Base-by-base conservation (phyloP, 2,329 filamentous ascomycete species). In the Ceratocystis smalleyi region DNA sequence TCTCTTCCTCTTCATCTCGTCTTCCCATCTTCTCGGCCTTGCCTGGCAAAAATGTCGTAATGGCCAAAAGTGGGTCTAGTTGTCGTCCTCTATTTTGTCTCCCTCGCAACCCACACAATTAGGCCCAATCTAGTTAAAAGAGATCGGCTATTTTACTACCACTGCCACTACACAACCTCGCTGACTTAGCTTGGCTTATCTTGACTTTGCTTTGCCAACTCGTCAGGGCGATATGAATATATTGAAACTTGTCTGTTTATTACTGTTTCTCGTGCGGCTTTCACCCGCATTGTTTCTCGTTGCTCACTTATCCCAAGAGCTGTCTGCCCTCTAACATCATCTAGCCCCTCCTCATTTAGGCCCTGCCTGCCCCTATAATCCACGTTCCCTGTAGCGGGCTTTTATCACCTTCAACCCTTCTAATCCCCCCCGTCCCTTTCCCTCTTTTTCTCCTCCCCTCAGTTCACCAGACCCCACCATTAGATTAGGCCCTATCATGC, bases 91-190 rank as follows among this genome's bases (percentile, higher is more conserved):
- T 22, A 47, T 65, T 55, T 55, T 61, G 5, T 61, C 57, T 65
- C 59, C 63, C 47, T 65, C 64, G 19, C 59, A 65, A 61, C 47
- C 47, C 32, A 57, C 19, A 24, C 64, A 65, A 54, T 62, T 65
- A 65, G 40, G 54, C 64, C 64, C 15, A 57, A 65, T 43, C 55
- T 32, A 51, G 64, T 62, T 65, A 65, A 65, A 40, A 65, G 64
- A 65, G 64, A 45, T 7, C 17, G 7, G 24, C 19, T 61, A 15
- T 61, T 49, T 32, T n/a, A 8, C 51, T 32, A 47, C 40, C 10
- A 27, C 3, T 49, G 35, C 7, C 5, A 51, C 43, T 30, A n/a
- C 17, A 51, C n/a, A n/a, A 30, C 43, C 10, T 12, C 35, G 4
- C 12, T 40, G 10, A 40, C 10, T 40, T 15, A 40, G 35, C 35